These are phyloP conservation scores for Phlebopus sp. DNA, from an alignment of 1,284 basidiomycete species.

Conservation along the genomic window DNA sequence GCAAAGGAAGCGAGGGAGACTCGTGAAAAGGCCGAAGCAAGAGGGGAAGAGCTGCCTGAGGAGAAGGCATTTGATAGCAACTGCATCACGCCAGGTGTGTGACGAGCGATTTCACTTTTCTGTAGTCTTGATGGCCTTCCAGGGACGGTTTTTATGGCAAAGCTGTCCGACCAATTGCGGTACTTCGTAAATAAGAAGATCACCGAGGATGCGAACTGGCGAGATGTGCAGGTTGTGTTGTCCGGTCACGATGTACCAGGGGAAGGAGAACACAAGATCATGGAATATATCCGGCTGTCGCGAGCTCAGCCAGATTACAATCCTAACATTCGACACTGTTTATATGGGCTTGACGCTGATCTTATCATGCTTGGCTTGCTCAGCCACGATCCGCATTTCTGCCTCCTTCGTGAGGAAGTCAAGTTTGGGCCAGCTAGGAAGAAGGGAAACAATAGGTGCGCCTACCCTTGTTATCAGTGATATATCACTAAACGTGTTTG, in stretches of 20 bases:
- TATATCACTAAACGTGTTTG: slow-evolving; percentile 11
- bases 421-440: slow-evolving; percentile 88
- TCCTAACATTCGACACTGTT: slow-evolving; percentile 91
- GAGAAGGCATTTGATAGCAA: slow-evolving; percentile 98
- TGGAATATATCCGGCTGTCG: slow-evolving; percentile 95
- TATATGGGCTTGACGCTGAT: slow-evolving; percentile 98
- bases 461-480: slow-evolving; percentile 10
- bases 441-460: slow-evolving; percentile 68
- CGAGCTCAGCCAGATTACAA: slow-evolving; percentile 96
- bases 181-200: slow-evolving; percentile 99
- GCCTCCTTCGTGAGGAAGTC: slow-evolving; percentile 95
- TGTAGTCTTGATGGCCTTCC: slow-evolving; percentile 1
- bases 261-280: slow-evolving; percentile 99
- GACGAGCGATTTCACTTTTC: neutral
- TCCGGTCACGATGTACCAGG: slow-evolving; percentile 99
- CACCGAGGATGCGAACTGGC: slow-evolving; percentile 92
- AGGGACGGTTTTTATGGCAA: slow-evolving; percentile 96
- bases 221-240: slow-evolving; percentile 87
- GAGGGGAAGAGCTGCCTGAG: slow-evolving; percentile 89
- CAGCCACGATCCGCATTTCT: slow-evolving; percentile 99
- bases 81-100: slow-evolving; percentile 94
- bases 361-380: slow-evolving; percentile 97
- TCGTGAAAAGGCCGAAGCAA: slow-evolving; percentile 80
- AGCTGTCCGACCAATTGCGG: slow-evolving; percentile 85
- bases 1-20: slow-evolving; percentile 91